Percentiles rank a stretch among this genome's conserved stretches.
These are phyloP conservation scores for Coprinopsis marcescibilis DNA, from an alignment of 768 basidiomycete genomes.

Conservation along the genomic window DNA sequence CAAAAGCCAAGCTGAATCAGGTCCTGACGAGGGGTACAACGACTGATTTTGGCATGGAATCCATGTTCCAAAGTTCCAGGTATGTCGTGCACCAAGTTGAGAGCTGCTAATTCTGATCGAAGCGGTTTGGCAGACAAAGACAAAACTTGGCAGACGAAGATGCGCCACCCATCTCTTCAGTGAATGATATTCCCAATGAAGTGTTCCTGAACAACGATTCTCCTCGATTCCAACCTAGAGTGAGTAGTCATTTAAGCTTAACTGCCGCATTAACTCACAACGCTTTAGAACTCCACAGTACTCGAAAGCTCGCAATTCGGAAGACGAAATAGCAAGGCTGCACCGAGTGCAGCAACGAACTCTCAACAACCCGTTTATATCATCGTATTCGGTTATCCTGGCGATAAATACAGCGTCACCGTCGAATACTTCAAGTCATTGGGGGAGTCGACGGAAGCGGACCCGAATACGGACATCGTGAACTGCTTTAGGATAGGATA, in stretches of 20 bases:
- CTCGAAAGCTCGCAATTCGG: slow-evolving; percentile 35
- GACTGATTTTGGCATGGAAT: slow-evolving; percentile 76
- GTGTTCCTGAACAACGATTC: slow-evolving; percentile 36
- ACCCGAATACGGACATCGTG: slow-evolving; percentile 58
- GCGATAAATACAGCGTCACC: slow-evolving; percentile 66
- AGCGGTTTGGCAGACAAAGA: slow-evolving; percentile 37
- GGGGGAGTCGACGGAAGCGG: slow-evolving; percentile 64
- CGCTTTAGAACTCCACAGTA: slow-evolving; percentile 18
- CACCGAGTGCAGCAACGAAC: slow-evolving; percentile 19
- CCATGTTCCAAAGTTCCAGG: slow-evolving; percentile 78
- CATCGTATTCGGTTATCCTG: slow-evolving; percentile 85
- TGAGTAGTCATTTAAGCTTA: slow-evolving; percentile 17
- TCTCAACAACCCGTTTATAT: slow-evolving; percentile 49
- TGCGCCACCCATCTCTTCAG: slow-evolving; percentile 71
- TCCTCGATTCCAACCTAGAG: slow-evolving; percentile 40
- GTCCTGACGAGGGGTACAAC: slow-evolving; percentile 57
- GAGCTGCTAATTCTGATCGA: slow-evolving; percentile 6
- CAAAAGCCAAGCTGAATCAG: slow-evolving; percentile 77
- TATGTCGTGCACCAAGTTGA: slow-evolving; percentile 21
- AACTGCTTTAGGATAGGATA: slow-evolving; percentile 86
- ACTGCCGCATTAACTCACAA: background rate
- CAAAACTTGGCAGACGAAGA: slow-evolving; percentile 69
- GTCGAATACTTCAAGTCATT: slow-evolving; percentile 72
- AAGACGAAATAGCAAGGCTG: slow-evolving; percentile 25
- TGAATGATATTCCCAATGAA: slow-evolving; percentile 70